phyloP scores from a whole-genome alignment of 441 rosid species.

The Croton setiger region DNA sequence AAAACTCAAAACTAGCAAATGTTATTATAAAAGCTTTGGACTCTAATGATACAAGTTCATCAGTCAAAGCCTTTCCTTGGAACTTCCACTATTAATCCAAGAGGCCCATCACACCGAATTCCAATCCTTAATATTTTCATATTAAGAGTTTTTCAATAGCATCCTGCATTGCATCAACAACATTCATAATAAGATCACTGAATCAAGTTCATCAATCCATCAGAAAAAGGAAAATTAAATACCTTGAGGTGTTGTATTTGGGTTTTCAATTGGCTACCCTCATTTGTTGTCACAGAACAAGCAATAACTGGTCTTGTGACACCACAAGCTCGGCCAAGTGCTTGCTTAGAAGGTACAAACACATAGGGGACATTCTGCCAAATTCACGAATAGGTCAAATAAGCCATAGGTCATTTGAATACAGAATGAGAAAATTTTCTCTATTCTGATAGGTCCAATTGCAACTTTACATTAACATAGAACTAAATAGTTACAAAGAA shows the following conservation, averaged over 20 bases:
- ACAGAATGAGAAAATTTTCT: neutral
- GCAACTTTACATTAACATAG: neutral
- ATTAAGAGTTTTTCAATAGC: slow-evolving; percentile 95
- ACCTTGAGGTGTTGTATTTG: slow-evolving; percentile 91
- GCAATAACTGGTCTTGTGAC: slow-evolving; percentile 94
- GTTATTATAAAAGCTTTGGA: slow-evolving; percentile 7
- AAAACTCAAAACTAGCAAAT: slow-evolving; percentile 6
- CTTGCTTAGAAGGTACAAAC: slow-evolving; percentile 94
- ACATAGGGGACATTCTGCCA: slow-evolving; percentile 92
- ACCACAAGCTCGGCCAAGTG: slow-evolving; percentile 98
- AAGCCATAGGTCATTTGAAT: neutral
- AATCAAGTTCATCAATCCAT: neutral
- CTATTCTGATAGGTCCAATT: neutral
- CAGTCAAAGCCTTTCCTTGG: slow-evolving; percentile 77
- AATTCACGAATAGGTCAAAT: neutral
- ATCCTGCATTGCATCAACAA: slow-evolving; percentile 46
- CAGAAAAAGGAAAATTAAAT: neutral
- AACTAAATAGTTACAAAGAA: neutral
- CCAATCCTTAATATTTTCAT: slow-evolving; percentile 23
- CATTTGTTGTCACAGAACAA: slow-evolving; percentile 82
- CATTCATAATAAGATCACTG: neutral
- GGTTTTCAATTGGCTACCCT: slow-evolving; percentile 74
- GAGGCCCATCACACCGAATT: slow-evolving; percentile 95
- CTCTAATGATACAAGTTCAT: slow-evolving; percentile 37
- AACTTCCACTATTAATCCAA: slow-evolving; percentile 30